phyloP scores from a whole-genome alignment of 441 rosid genomes.

The Aquilaria agallochum region DNA sequence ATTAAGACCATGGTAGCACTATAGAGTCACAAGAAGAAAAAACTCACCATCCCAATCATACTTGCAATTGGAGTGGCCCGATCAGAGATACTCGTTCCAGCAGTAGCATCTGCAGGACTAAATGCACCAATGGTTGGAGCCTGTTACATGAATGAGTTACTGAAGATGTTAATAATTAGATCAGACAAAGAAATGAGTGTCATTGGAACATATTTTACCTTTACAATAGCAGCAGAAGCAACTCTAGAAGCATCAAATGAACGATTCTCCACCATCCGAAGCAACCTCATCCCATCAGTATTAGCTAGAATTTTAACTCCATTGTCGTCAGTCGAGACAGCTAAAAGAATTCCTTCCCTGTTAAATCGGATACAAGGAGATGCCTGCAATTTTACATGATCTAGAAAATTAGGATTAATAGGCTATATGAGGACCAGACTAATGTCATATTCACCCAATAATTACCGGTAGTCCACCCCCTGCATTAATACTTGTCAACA shows the following conservation, averaged over 20 bases:
- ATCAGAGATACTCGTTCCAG: slow-evolving; percentile 52
- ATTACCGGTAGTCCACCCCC: slow-evolving; percentile 73
- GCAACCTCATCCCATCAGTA: slow-evolving; percentile 65
- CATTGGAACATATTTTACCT: slow-evolving; percentile 38
- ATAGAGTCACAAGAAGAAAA: slow-evolving; percentile 2
- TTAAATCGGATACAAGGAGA: slow-evolving; percentile 77
- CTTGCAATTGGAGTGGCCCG: slow-evolving; percentile 49
- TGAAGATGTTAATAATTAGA: slow-evolving; percentile 7
- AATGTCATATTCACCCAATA: slow-evolving; percentile 4
- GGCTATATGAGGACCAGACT: slow-evolving; percentile 5
- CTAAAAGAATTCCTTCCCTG: slow-evolving; percentile 74
- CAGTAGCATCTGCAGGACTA: slow-evolving; percentile 41
- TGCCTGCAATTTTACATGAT: slow-evolving; percentile 43
- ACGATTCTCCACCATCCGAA: slow-evolving; percentile 59
- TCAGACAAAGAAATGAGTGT: background rate
- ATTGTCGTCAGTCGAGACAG: slow-evolving; percentile 79
- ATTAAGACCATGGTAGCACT: background rate
- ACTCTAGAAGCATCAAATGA: slow-evolving; percentile 60
- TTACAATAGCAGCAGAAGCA: slow-evolving; percentile 49
- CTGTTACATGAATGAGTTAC: slow-evolving; percentile 30
- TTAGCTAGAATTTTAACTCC: slow-evolving; percentile 71
- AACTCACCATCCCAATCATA: slow-evolving; percentile 58
- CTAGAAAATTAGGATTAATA: slow-evolving; percentile 12
- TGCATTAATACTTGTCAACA: slow-evolving; percentile 52
- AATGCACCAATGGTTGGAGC: slow-evolving; percentile 45